phyloP scores from a whole-genome alignment of 176 grass and related monocot species.

The Bromus sterilis region DNA sequence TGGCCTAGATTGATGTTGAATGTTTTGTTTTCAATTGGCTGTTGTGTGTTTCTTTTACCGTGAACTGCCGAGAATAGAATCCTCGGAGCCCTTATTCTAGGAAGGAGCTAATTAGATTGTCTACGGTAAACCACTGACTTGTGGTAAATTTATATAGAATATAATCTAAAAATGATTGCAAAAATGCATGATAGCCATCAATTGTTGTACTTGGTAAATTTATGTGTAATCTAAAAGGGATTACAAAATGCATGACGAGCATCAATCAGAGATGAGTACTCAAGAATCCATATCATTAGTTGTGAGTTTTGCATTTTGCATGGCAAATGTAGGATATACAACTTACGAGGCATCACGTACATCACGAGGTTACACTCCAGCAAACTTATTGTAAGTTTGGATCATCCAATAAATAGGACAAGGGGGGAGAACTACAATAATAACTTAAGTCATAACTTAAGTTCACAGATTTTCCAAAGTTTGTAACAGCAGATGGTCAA shows the following conservation, averaged over 20 bases:
- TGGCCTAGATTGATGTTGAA: too few relatives aligned
- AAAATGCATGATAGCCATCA: too few relatives aligned
- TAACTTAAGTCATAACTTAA: not conserved
- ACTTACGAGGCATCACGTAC: not conserved
- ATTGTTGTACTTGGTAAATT: too few relatives aligned
- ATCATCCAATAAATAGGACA: not conserved
- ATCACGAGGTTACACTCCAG: not conserved
- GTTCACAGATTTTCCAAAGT: not conserved
- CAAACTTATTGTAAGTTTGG: not conserved
- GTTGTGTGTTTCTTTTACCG: too few relatives aligned
- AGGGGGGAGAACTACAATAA: not conserved
- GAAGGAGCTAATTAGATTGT: too few relatives aligned
- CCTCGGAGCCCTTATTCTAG: too few relatives aligned
- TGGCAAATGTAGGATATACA: not conserved
- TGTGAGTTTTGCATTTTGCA: not conserved
- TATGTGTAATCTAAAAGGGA: not conserved
- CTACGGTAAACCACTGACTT: too few relatives aligned
- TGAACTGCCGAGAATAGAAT: too few relatives aligned
- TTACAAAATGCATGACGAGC: not conserved
- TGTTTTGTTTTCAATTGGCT: too few relatives aligned
- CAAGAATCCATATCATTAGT: not conserved
- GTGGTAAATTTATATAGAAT: too few relatives aligned
- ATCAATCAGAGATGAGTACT: not conserved
- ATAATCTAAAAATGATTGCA: too few relatives aligned
- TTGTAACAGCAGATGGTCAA: conserved; percentile 20